Evolutionary conservation across 306 rosid species (phyloP), one percentile per base, ranked within the genome.

Genomic region (Abrus precatorius): DNA sequence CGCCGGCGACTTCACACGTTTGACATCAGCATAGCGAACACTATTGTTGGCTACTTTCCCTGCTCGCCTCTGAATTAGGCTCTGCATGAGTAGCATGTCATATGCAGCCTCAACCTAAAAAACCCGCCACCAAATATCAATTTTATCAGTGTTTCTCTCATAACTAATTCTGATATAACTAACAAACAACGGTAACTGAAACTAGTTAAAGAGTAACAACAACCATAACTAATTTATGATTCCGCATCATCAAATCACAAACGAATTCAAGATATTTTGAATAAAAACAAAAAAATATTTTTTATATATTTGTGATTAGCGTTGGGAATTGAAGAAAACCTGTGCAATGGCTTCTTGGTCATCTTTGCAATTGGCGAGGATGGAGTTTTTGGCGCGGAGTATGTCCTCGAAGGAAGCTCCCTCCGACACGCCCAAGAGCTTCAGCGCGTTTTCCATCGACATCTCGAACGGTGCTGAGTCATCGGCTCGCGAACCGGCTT

Each of bases 31-130:
- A 78, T 90, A 95, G 13, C 98, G 98, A 81, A 95, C 88, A 40
- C 69, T 78, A 72, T 92, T 95, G 82, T 45, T 88, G 52, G 80
- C 96, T 74, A 95, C 98, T 80, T 90, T 95, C 70, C 99, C 99
- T 0, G 94, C 92, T 59, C 98, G 91, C 30, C 99, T 89, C 86
- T 88, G 98, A 45, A 89, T 87, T 79, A 95, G 84, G 89, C 99
- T 95, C 89, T 90, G 89, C 99, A 95, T 90, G 50, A 95, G 99
- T 75, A 95, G 82, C 91, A 91, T 95, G 75, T 95, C 99, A 82
- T 95, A 95, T n/a, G 99, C 99, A 69, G 99, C 97, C 87, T 95
- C 99, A 50, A 86, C 96, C 99, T 95, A 78, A 64, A 80, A 84
- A 56, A 49, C 60, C 30, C 28, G 34, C 69, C 52, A 74, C 69